Percentiles rank a stretch among this genome's conserved stretches.
Conservation (phyloP, 2,329 filamentous ascomycete species). For the Amesomyces nigricolor region DNA sequence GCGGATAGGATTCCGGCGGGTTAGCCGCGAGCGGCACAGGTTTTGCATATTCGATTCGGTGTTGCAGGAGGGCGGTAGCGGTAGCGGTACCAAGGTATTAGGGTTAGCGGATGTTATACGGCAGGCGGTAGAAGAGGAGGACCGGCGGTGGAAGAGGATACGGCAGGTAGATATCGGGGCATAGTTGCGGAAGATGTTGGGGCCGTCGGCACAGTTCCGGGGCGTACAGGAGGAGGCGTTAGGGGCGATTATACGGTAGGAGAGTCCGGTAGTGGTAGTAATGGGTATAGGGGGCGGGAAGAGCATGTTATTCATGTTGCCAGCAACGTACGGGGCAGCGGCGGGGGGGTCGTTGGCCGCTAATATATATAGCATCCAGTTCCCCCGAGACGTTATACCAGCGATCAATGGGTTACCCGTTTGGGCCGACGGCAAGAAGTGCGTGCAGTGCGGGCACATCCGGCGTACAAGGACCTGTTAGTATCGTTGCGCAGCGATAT, state of each 20-base stretch:
- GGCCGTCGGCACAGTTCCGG: slow-evolving; percentile 3
- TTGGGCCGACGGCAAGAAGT: too few species aligned
- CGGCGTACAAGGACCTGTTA: too few species aligned
- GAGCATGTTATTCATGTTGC: slow-evolving; percentile 22
- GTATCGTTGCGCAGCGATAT: too few species aligned
- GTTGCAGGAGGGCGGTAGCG: not conserved
- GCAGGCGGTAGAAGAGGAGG: not conserved
- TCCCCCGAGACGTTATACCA: too few species aligned
- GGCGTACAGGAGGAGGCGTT: slow-evolving; percentile 14
- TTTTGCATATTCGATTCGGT: slow-evolving; percentile 16
- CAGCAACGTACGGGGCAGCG: not conserved
- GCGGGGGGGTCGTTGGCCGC: too few species aligned
- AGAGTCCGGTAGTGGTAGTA: slow-evolving; percentile 17
- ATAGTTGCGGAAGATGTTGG: slow-evolving; percentile 13
- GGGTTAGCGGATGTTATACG: not conserved
- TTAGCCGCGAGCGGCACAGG: slow-evolving; percentile 17
- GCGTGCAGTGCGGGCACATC: too few species aligned
- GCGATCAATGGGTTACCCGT: too few species aligned
- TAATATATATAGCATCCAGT: too few species aligned
- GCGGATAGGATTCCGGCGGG: slow-evolving; percentile 13
- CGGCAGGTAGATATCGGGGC: not conserved
- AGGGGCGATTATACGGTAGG: slow-evolving; percentile 1
- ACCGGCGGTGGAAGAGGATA: not conserved
- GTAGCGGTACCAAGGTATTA: not conserved
- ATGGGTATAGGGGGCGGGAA: slow-evolving; percentile 17